phyloP scores from a whole-genome alignment of 208 protist species.

The Acanthamoeba royreba region DNA sequence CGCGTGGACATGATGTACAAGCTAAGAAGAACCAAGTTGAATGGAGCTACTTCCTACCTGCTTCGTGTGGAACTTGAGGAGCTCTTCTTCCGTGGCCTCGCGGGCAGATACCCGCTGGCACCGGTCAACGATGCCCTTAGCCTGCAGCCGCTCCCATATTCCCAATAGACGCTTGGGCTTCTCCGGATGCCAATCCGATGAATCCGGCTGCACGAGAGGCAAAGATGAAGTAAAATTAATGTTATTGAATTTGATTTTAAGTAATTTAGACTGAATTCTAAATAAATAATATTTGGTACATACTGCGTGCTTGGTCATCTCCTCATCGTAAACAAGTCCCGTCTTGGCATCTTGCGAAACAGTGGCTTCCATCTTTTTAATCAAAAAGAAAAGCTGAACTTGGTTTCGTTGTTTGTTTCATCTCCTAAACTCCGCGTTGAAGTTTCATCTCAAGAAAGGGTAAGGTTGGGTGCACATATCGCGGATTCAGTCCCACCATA shows the following conservation, averaged over 20 bases:
- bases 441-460: too few species aligned
- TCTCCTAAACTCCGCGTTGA: too few species aligned
- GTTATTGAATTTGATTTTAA: not conserved
- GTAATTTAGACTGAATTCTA: too few species aligned
- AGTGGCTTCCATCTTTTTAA: not conserved
- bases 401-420: not conserved
- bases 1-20: too few species aligned
- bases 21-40: too few species aligned
- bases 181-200: not conserved
- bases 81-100: not conserved
- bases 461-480: too few species aligned
- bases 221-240: not conserved
- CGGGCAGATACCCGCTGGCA: not conserved
- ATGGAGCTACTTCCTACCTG: too few species aligned
- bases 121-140: not conserved
- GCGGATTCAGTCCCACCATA: too few species aligned
- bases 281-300: too few species aligned
- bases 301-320: not conserved
- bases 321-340: conserved; percentile 8
- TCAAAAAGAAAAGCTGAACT: not conserved
- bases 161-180: not conserved
- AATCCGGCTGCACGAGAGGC: not conserved
- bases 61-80: not conserved
- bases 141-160: not conserved
- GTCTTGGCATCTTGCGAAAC: not conserved